Base-by-base conservation (phyloP, 805 yeast species). In the Dipodascopsis tothii region DNA sequence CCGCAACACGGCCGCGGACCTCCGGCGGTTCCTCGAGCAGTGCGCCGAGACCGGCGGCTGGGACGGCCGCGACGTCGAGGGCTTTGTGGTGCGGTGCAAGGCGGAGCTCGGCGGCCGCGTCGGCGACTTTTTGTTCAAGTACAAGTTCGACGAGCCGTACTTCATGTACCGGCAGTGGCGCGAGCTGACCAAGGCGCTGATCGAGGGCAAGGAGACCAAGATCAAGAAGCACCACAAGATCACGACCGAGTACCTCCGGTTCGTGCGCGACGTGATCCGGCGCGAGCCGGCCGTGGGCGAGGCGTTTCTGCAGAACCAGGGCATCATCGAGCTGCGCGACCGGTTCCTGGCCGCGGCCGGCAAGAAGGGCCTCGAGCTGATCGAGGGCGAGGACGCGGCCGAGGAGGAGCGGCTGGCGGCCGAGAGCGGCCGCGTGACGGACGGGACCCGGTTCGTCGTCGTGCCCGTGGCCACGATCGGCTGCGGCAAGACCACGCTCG, bases 141-240 rank as follows among this genome's bases (percentile, higher is more conserved):
- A 69, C 67, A 92, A 92, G 63, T 92, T 92, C 61, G 95, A 87
- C 54, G 95, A 92, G 64, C 98, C 98, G 0, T 92, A 92, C 60
- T 65, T 87, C 36, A 73, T 92, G 73, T 92, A 87, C 62, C 72
- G 99, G 46, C 84, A 83, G 55, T 78, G 94, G 75, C 73, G 99
- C 52, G 97, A 92, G 57, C 83, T 78, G 1, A 86, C 96, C 0
- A 80, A 75, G 57, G 67, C 66, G 35, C 74, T 74, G 48, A 69
- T 83, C 6, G 45, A 56, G 0, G 61, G 62, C 1, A 66, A 65
- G 14, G 57, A 58, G 2, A 51, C 51, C 25, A 59, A 56, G 21
- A 64, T 75, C 44, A 62, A 61, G 18, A 73, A 74, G 44, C 86
- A 84, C 57, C 73, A 71, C 43, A 69, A 69, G 39, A 74, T 83